Percentiles rank a stretch among this genome's conserved stretches.
Evolutionary conservation across 2,329 filamentous ascomycete genomes (phyloP).

Genomic region (Magnaporthiopsis rhizophila): DNA sequence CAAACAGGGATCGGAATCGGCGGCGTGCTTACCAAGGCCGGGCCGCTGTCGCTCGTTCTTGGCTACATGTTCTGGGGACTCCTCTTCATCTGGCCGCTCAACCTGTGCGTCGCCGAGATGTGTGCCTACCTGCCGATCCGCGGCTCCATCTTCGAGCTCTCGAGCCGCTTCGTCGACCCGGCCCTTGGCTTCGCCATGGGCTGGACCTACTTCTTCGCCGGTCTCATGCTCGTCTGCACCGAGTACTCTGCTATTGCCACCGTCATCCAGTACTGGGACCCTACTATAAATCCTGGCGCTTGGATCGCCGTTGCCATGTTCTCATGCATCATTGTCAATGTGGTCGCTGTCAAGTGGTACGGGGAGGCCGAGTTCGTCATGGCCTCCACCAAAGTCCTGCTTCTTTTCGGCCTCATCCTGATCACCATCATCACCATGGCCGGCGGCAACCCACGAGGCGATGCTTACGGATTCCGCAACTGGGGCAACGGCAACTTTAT

Average conservation of each 20-base stretch:
- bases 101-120: slow-evolving; percentile 48
- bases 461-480: slow-evolving; percentile 12
- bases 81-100: slow-evolving; percentile 33
- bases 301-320: slow-evolving; percentile 32
- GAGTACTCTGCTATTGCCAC: slow-evolving; percentile 37
- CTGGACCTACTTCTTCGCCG: slow-evolving; percentile 42
- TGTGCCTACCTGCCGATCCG: slow-evolving; percentile 46
- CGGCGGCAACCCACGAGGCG: slow-evolving; percentile 6
- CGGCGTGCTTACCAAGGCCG: slow-evolving; percentile 31
- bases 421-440: slow-evolving; percentile 11
- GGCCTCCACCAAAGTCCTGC: slow-evolving; percentile 16
- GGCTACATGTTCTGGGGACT: slow-evolving; percentile 37
- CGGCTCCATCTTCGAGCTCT: slow-evolving; percentile 47
- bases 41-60: slow-evolving; percentile 34
- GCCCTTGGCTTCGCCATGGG: slow-evolving; percentile 48
- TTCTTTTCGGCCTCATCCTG: slow-evolving; percentile 12
- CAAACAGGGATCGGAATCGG: slow-evolving; percentile 30
- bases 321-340: slow-evolving; percentile 37
- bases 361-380: slow-evolving; percentile 27
- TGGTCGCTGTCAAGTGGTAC: slow-evolving; percentile 24
- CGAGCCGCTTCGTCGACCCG: slow-evolving; percentile 46
- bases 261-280: slow-evolving; percentile 35
- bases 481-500: slow-evolving; percentile 10
- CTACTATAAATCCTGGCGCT: slow-evolving; percentile 34
- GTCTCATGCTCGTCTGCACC: slow-evolving; percentile 35